Conservation (phyloP, 441 rosid species). For the Raphanus hybrid region DNA sequence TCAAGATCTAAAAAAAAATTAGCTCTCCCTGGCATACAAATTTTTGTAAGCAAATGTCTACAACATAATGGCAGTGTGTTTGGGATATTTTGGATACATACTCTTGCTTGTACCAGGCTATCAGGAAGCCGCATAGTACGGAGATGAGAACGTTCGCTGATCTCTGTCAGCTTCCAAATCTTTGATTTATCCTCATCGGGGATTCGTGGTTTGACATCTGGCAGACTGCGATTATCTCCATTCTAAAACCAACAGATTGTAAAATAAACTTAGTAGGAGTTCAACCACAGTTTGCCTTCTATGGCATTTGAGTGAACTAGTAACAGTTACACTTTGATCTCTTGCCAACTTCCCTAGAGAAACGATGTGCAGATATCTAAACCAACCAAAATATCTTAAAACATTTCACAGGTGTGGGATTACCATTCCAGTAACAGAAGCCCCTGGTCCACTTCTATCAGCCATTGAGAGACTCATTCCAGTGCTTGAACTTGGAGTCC, state of each 20-base stretch:
- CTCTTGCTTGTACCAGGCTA: constrained; percentile 50
- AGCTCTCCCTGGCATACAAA: background rate
- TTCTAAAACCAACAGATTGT: constrained; percentile 47
- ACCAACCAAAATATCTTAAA: constrained; percentile 2
- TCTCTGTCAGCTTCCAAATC: constrained; percentile 65
- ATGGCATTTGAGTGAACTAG: constrained; percentile 5
- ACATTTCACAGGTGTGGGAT: constrained; percentile 26
- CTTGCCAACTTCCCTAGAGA: constrained; percentile 18
- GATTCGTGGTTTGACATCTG: constrained; percentile 62
- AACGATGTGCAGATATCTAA: constrained; percentile 8
- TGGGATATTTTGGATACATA: constrained; percentile 34
- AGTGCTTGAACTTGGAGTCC: constrained; percentile 51
- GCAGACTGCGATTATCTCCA: constrained; percentile 50
- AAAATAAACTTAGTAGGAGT: constrained; percentile 10
- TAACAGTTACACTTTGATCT: constrained; percentile 14
- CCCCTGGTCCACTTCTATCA: constrained; percentile 57
- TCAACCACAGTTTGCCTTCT: constrained; percentile 16
- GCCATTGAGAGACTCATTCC: constrained; percentile 51
- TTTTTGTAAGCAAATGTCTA: constrained; percentile 1
- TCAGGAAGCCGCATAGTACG: constrained; percentile 66
- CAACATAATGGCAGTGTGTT: background rate
- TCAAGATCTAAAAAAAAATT: background rate
- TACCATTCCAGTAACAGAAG: constrained; percentile 57
- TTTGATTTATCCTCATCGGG: constrained; percentile 69
- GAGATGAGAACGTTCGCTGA: constrained; percentile 59